Evolutionary conservation across 306 rosid genomes (phyloP).

Genomic region (Castanea sativa): DNA sequence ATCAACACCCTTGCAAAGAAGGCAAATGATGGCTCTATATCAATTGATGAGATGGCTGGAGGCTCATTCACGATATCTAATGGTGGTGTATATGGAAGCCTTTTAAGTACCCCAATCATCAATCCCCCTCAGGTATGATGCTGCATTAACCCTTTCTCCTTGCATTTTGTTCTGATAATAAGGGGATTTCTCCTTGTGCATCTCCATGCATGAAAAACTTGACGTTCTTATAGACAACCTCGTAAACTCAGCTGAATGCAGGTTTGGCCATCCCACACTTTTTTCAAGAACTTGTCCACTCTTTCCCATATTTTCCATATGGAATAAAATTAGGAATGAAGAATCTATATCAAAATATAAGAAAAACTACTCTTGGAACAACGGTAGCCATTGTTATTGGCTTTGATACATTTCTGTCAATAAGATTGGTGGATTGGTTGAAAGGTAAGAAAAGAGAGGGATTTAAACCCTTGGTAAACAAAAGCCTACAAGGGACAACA

Average conservation of each 20-base stretch:
- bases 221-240: background rate
- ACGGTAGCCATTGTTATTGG: background rate
- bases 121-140: conserved; percentile 55
- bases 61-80: conserved; percentile 59
- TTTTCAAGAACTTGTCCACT: background rate
- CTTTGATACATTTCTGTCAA: background rate
- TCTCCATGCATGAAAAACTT: background rate
- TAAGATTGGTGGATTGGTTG: background rate
- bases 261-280: background rate
- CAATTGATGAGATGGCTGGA: conserved; percentile 67
- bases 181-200: background rate
- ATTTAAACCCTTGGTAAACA: background rate
- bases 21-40: conserved; percentile 53
- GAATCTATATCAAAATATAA: background rate
- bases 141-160: background rate
- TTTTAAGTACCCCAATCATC: conserved; percentile 54
- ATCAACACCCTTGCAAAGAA: conserved; percentile 53
- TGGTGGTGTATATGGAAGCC: conserved; percentile 64
- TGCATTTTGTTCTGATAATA: background rate
- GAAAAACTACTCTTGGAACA: background rate
- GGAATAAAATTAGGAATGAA: background rate
- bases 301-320: background rate
- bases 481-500: background rate
- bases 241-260: too few relatives aligned
- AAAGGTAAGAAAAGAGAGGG: background rate